Conservation (phyloP, 225 moss, liverwort and hornwort species). For the Lunularia cruciata region DNA sequence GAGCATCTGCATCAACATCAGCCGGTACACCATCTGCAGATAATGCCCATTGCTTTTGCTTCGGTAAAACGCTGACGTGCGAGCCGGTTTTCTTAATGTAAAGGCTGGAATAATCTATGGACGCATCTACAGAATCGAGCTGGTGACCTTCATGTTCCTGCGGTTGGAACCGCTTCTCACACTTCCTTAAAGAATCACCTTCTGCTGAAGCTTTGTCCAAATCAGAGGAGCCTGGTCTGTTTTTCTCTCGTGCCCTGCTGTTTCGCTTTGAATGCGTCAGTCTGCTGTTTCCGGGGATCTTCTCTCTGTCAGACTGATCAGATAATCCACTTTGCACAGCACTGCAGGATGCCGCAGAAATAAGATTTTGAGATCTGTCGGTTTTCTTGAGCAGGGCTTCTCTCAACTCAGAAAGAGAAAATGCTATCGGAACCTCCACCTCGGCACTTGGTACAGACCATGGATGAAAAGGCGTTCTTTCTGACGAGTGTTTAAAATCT, state of each 20-base stretch:
- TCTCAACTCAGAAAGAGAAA: neutral
- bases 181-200: neutral
- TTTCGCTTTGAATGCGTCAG: neutral
- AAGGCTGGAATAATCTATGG: neutral
- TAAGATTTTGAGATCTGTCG: neutral
- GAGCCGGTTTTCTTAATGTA: constrained; percentile 3
- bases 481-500: neutral
- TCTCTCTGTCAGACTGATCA: neutral
- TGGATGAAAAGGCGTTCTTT: constrained; percentile 3
- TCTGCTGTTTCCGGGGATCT: neutral
- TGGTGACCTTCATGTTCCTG: neutral
- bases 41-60: neutral
- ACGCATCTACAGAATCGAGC: constrained; percentile 1
- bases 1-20: neutral
- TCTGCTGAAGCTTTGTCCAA: too few species aligned
- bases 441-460: constrained; percentile 3
- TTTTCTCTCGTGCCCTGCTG: neutral
- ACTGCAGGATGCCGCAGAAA: neutral
- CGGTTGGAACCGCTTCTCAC: neutral
- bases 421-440: neutral
- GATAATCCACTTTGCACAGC: neutral
- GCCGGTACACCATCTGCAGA: neutral
- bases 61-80: too few species aligned
- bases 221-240: too few species aligned
- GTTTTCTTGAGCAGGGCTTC: neutral